These are phyloP conservation scores for Tilletia setariae DNA, from an alignment of 1,284 basidiomycete genomes.

Conservation along the genomic window DNA sequence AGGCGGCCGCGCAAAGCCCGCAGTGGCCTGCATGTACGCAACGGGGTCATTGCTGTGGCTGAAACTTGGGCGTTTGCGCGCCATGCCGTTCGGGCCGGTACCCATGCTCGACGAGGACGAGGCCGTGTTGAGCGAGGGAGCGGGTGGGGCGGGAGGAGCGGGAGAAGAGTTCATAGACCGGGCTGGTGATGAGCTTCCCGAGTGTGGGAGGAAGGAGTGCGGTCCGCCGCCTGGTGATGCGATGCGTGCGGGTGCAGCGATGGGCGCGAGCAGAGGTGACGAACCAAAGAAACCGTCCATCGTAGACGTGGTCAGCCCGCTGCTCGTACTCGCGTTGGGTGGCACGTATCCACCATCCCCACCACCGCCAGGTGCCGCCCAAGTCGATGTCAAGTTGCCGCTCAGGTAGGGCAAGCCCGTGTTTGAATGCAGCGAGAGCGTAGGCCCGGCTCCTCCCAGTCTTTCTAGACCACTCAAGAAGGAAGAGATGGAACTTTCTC, in stretches of 20 bases:
- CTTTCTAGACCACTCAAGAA: no score
- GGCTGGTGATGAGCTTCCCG: neutral
- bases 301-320: neutral
- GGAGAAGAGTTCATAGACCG: neutral
- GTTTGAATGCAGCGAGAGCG: no score
- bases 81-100: neutral
- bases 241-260: neutral
- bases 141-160: neutral
- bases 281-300: neutral
- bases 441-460: no score
- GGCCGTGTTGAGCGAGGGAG: neutral
- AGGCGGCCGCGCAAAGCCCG: slow-evolving; percentile 11
- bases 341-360: no score
- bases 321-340: no score
- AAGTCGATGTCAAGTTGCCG: no score
- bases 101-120: neutral
- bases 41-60: slow-evolving; percentile 11
- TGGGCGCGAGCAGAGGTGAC: neutral
- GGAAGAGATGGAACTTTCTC: no score
- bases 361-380: no score
- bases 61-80: slow-evolving; percentile 12
- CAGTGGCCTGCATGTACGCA: slow-evolving; percentile 13
- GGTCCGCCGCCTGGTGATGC: neutral
- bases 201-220: neutral
- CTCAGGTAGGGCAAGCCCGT: no score